Evolutionary conservation across 139 green algal genomes (phyloP), one percentile per base, ranked within the genome.

Genomic region (Deuterostichococcus epilithicus): DNA sequence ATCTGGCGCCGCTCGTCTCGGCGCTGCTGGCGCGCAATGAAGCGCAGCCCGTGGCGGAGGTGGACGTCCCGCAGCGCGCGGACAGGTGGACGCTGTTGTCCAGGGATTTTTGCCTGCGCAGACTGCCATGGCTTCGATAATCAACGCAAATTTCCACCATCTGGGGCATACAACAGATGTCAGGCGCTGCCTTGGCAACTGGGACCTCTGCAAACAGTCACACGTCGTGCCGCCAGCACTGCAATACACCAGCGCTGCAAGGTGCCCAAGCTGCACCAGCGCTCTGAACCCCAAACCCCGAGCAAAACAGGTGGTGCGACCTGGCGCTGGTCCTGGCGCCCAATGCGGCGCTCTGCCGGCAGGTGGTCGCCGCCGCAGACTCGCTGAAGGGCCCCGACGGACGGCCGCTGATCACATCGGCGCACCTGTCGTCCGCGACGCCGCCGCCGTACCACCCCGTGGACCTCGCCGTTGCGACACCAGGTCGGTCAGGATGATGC

Each of bases 281-380:
- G n/a, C n/a, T n/a, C n/a, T n/a, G n/a, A n/a, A n/a, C n/a, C n/a
- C n/a, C n/a, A n/a, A n/a, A n/a, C n/a, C n/a, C n/a, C n/a, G n/a
- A n/a, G n/a, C n/a, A n/a, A n/a, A n/a, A n/a, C 52, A 63, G 52
- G 52, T 63, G 52, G 52, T 63, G 52, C 52, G 52, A 63, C 52
- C 13, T 63, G 13, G 52, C 77, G 13, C 84, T 98, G 32, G 86
- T 98, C 26, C 85, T 98, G n/a, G 95, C 90, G 80, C 92, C 94
- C 72, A 98, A 97, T 76, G 73, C 78, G 10, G 82, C 90, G 30
- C 85, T 98, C 0, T 96, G 92, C 85, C 76, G 92, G 26, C 94
- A 98, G 80, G 59, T 81, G 68, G 73, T 80, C 34, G 20, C 82
- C 71, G 28, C 78, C 74, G 81, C 78, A 6, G 13, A 77, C 69